phyloP scores from a whole-genome alignment of 129 eudicot species.

The Flaveria linearis region DNA sequence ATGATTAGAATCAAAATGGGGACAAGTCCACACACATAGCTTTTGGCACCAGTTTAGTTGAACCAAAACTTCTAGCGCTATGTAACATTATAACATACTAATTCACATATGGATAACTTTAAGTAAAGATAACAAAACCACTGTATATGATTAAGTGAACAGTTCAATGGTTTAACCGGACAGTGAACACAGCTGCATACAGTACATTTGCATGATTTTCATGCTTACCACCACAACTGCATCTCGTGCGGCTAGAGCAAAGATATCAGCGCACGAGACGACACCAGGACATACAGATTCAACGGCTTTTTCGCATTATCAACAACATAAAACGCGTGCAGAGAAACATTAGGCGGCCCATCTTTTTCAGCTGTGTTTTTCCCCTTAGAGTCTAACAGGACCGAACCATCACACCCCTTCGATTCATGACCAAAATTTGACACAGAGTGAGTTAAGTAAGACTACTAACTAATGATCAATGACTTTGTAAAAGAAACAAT shows the following conservation, averaged over 20 bases:
- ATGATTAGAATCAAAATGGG: not conserved
- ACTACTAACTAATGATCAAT: not conserved
- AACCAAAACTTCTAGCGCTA: not conserved
- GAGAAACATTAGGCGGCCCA: constrained; percentile 69
- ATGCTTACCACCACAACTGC: constrained; percentile 60
- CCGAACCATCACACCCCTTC: constrained; percentile 85
- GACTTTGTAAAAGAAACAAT: not conserved
- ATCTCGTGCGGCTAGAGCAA: constrained; percentile 85
- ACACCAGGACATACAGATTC: constrained; percentile 73
- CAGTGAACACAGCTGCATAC: not conserved
- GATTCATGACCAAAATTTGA: not conserved
- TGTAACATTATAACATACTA: constrained; percentile 3
- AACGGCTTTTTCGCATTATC: constrained; percentile 60
- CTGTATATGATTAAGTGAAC: not conserved
- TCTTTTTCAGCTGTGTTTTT: constrained; percentile 66
- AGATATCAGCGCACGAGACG: constrained; percentile 83
- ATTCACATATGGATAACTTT: not conserved
- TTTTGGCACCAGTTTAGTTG: not conserved
- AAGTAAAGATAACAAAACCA: not conserved
- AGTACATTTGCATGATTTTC: not conserved
- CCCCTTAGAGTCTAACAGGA: constrained; percentile 56
- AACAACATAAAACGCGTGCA: constrained; percentile 73
- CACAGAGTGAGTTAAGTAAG: not conserved
- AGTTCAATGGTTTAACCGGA: not conserved
- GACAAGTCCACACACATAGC: not conserved